Evolutionary conservation across 331 rosid genomes (phyloP).

Genomic region (Saraca asoca): DNA sequence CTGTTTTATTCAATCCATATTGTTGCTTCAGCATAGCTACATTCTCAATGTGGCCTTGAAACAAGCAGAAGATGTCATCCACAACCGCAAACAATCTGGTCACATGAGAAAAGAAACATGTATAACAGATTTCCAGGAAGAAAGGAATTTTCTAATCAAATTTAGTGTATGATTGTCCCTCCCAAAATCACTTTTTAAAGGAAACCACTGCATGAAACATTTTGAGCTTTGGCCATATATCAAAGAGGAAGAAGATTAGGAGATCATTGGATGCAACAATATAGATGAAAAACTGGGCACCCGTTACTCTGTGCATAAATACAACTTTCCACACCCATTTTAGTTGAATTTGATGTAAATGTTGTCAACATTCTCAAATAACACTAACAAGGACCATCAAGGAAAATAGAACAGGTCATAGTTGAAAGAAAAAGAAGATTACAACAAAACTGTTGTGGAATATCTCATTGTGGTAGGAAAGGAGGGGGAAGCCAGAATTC

Average conservation of each 20-base stretch:
- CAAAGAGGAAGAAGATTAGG: not conserved
- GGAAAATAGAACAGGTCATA: slow-evolving; percentile 10
- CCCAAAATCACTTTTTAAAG: slow-evolving; percentile 5
- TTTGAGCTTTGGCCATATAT: slow-evolving; percentile 9
- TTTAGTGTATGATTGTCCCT: not conserved
- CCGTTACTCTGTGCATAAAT: slow-evolving; percentile 13
- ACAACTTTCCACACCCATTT: slow-evolving; percentile 7
- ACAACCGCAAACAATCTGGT: slow-evolving; percentile 88
- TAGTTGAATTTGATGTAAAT: not conserved
- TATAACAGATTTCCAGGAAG: slow-evolving; percentile 12
- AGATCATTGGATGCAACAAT: slow-evolving; percentile 9
- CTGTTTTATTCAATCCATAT: slow-evolving; percentile 87
- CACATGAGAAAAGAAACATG: slow-evolving; percentile 14
- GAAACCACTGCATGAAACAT: not conserved
- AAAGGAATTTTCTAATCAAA: not conserved
- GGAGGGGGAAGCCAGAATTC: not conserved
- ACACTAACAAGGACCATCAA: slow-evolving; percentile 13
- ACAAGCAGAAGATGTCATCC: slow-evolving; percentile 98
- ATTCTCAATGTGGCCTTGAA: slow-evolving; percentile 89
- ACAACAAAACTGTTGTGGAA: slow-evolving; percentile 11
- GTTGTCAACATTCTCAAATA: not conserved
- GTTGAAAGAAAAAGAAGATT: slow-evolving; percentile 19
- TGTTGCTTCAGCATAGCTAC: slow-evolving; percentile 89
- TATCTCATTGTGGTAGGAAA: not conserved
- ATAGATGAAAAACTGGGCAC: no score